Evolutionary conservation across 805 yeast species (phyloP).

Genomic region (Torulaspora delbrueckii): DNA sequence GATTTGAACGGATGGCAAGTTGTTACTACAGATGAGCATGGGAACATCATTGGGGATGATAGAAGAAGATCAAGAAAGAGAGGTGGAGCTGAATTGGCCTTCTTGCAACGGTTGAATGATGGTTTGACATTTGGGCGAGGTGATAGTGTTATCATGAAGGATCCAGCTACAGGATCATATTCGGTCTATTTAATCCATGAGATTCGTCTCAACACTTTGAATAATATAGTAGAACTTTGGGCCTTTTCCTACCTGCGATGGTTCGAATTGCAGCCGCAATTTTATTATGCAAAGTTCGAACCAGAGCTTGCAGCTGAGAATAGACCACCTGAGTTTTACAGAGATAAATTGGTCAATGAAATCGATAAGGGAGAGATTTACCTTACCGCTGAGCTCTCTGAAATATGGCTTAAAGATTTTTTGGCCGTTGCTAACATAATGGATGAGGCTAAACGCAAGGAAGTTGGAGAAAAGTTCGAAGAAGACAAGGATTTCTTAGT

Average conservation of each 20-base stretch:
- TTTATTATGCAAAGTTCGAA: conserved; percentile 28
- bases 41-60: conserved; percentile 20
- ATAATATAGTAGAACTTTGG: conserved; percentile 44
- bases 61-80: conserved; percentile 26
- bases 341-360: conserved; percentile 21
- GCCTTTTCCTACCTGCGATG: conserved; percentile 46
- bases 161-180: conserved; percentile 35
- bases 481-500: conserved; percentile 31
- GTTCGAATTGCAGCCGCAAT: conserved; percentile 36
- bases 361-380: conserved; percentile 45
- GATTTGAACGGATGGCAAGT: conserved; percentile 34
- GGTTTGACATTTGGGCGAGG: conserved; percentile 49
- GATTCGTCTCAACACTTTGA: conserved; percentile 45
- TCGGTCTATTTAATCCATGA: conserved; percentile 48
- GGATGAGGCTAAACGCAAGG: conserved; percentile 35
- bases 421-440: conserved; percentile 43
- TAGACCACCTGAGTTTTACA: conserved; percentile 13
- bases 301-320: conserved; percentile 21
- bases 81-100: conserved; percentile 18
- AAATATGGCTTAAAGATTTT: conserved; percentile 42
- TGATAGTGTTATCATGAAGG: conserved; percentile 44
- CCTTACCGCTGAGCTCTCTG: conserved; percentile 47
- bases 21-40: conserved; percentile 27
- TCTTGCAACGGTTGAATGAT: conserved; percentile 43
- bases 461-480: conserved; percentile 38